A percentile compares a stretch with the other conserved stretches of the same genome.
These are phyloP conservation scores for Sanguinoderma infundibulare DNA, from an alignment of 1,284 basidiomycete genomes.

Conservation along the genomic window DNA sequence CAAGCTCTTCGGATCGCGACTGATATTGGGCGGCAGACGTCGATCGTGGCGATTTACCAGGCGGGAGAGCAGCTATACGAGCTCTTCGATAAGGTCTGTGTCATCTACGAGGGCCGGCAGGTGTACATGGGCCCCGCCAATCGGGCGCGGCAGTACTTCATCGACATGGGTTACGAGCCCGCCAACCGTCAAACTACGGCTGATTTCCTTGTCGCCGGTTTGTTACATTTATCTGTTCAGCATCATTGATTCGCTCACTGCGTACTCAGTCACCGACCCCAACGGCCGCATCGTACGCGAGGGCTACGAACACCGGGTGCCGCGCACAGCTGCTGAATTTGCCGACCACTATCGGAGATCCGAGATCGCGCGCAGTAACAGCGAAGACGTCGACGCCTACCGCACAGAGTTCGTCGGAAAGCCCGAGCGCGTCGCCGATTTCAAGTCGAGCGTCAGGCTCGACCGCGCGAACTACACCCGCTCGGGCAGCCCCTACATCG, in stretches of 20 bases:
- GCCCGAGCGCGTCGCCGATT: constrained; percentile 39
- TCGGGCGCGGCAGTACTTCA: constrained; percentile 62
- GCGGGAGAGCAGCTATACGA: constrained; percentile 53
- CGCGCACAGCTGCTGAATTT: constrained; percentile 56
- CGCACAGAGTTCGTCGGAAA: constrained; percentile 39
- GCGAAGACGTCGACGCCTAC: constrained; percentile 51
- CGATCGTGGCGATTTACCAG: constrained; percentile 67
- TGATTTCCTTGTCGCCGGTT: constrained; percentile 58
- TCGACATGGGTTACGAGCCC: constrained; percentile 64
- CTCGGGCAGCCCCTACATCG: constrained; percentile 37
- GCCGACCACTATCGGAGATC: constrained; percentile 51
- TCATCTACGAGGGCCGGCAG: constrained; percentile 67
- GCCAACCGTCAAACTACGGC: constrained; percentile 60
- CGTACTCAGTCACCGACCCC: constrained; percentile 50
- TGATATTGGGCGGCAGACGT: constrained; percentile 53
- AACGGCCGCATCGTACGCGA: constrained; percentile 49
- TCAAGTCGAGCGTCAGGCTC: constrained; percentile 51
- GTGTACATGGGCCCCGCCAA: constrained; percentile 63
- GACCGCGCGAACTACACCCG: constrained; percentile 49
- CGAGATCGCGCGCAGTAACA: constrained; percentile 43
- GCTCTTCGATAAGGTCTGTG: constrained; percentile 66
- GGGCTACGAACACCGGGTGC: constrained; percentile 48
- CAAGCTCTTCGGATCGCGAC: constrained; percentile 59
- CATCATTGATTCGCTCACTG: neutral
- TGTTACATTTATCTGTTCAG: constrained; percentile 1